Evolutionary conservation across 2,329 filamentous ascomycete species (phyloP), one percentile per base, ranked within the genome.

Genomic region (Colletotrichum sp.): DNA sequence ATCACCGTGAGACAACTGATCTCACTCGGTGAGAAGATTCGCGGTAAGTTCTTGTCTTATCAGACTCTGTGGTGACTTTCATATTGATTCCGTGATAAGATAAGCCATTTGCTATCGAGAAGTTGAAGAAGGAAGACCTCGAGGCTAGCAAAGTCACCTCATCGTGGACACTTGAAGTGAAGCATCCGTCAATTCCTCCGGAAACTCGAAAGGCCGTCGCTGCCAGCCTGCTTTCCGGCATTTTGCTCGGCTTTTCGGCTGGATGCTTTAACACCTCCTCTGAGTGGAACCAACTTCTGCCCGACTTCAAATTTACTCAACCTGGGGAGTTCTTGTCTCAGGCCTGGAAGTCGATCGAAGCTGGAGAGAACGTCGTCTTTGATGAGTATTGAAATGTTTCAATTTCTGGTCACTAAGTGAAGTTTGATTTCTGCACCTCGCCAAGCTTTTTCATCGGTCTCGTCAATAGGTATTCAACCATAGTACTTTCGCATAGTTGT

Each of bases 101-200:
- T n/a, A 65, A 13, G 8, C 36, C 59, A 24, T 76, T 77, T n/a
- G 67, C 76, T 0, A 78, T 90, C 12, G 87, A 90, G 6, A 84
- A 83, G n/a, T 81, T 91, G 2, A 84, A 83, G 43, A 68, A 84
- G 1, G 83, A 86, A 66, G 89, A 92, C 78, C 85, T 92, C 7
- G 80, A 87, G 78, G 84, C 81, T 5, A 89, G 88, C 8, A 72
- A 74, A 15, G 77, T 87, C 3, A 83, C 84, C 16, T 81, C 85
- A 0, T 84, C 83, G 5, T 90, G 89, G 88, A 72, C 81, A 24
- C 79, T 87, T 32, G 24, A 77, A 77, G 78, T 82, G 15, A 75
- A 55, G 2, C 85, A 85, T 71, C 30, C 72, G 2, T 26, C 76
- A 12, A 61, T 80, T 67, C 72, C 80, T 3, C 67, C 77, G 7